Conservation (phyloP, 2,329 filamentous ascomycete species). For the Apiospora rasikravindrae region DNA sequence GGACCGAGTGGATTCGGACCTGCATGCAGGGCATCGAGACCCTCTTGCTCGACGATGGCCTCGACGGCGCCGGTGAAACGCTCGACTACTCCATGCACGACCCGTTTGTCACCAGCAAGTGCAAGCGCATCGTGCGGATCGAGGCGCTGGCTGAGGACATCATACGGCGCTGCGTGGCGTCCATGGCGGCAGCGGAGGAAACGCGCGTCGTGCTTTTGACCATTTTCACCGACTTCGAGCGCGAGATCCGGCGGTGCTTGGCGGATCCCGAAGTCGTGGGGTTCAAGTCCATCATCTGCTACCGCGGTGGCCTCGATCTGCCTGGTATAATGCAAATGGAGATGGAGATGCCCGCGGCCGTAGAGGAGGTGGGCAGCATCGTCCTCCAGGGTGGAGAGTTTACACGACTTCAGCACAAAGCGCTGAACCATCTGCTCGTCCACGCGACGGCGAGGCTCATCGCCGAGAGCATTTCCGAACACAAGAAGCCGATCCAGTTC, state of each 20-base stretch:
- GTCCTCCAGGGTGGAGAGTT: constrained; percentile 43
- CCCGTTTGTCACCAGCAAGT: constrained; percentile 65
- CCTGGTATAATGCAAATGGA: constrained; percentile 43
- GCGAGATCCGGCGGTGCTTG: constrained; percentile 61
- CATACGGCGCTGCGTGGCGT: constrained; percentile 52
- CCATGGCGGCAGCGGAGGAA: constrained; percentile 32
- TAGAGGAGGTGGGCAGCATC: constrained; percentile 46
- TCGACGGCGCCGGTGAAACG: constrained; percentile 60
- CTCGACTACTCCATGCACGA: constrained; percentile 70
- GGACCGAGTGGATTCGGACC: not conserved
- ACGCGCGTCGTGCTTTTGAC: constrained; percentile 38
- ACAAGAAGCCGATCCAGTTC: constrained; percentile 78
- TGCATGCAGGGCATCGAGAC: constrained; percentile 70
- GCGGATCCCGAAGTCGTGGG: constrained; percentile 72
- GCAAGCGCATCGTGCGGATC: constrained; percentile 78
- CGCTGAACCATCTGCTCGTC: constrained; percentile 73
- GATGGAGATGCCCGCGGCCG: constrained; percentile 45
- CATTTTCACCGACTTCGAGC: constrained; percentile 57
- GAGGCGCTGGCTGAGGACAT: constrained; percentile 73
- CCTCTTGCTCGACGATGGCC: constrained; percentile 79
- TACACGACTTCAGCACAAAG: constrained; percentile 64
- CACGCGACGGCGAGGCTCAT: constrained; percentile 67
- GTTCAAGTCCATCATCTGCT: constrained; percentile 86
- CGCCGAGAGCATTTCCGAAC: constrained; percentile 44
- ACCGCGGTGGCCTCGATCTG: constrained; percentile 74